phyloP scores from a whole-genome alignment of 768 basidiomycete species.

The Lactarius trivialis region DNA sequence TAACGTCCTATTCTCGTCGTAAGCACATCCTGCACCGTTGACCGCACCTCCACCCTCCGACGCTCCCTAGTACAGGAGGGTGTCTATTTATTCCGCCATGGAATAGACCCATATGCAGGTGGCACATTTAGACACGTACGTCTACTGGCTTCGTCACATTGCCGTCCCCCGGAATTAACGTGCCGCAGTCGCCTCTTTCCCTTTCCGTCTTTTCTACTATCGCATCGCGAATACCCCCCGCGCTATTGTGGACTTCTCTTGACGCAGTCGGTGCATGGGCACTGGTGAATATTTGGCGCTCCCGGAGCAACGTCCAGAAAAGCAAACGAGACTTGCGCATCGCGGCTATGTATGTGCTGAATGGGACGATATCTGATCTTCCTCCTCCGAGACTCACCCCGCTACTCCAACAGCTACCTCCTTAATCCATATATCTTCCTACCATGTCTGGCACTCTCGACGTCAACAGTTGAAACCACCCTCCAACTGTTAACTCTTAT shows the following conservation, averaged over 20 bases:
- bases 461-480: constrained; percentile 76
- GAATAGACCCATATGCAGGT: constrained; percentile 83
- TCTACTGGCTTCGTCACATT: background rate
- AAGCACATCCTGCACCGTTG: constrained; percentile 28
- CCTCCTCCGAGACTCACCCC: background rate
- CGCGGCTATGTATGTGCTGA: constrained; percentile 52
- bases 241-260: constrained; percentile 60
- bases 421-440: constrained; percentile 86
- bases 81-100: constrained; percentile 68
- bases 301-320: constrained; percentile 45
- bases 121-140: constrained; percentile 82
- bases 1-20: constrained; percentile 78
- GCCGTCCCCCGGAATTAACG: background rate
- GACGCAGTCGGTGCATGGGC: constrained; percentile 68
- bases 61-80: constrained; percentile 74
- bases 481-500: constrained; percentile 58
- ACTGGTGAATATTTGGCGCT: constrained; percentile 60
- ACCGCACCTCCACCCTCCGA: constrained; percentile 17
- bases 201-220: constrained; percentile 70
- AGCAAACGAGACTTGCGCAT: constrained; percentile 54
- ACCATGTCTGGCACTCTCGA: constrained; percentile 74
- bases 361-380: background rate
- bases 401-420: constrained; percentile 53
- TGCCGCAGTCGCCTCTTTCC: constrained; percentile 67
- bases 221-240: constrained; percentile 38